Percentiles rank a stretch among this genome's conserved stretches.
These are phyloP conservation scores for Colletotrichum orbiculare DNA, from an alignment of 2,329 filamentous ascomycete species.

Conservation along the genomic window DNA sequence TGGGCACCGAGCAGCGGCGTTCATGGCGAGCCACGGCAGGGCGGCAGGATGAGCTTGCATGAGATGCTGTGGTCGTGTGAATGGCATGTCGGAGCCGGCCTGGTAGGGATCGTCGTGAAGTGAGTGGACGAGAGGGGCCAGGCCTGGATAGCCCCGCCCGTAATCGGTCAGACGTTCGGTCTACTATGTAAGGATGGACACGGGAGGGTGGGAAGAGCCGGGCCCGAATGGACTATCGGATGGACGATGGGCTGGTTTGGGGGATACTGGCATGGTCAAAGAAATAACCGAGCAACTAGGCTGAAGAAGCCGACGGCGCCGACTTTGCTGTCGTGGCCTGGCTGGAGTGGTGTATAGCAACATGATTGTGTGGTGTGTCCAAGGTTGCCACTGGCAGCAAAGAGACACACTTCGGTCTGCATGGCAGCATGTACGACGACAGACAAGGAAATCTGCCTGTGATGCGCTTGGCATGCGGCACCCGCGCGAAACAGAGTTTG, in stretches of 20 bases:
- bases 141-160: conserved; percentile 25
- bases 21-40: conserved; percentile 21
- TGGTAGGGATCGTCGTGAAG: conserved; percentile 23
- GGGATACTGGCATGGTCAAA: background rate
- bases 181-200: background rate
- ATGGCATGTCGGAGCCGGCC: conserved; percentile 21
- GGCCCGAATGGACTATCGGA: conserved; percentile 22
- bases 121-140: conserved; percentile 27
- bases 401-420: background rate
- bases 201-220: conserved; percentile 21
- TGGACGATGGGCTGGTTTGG: conserved; percentile 15
- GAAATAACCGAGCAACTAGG: conserved; percentile 4
- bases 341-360: conserved; percentile 1
- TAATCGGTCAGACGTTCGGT: conserved; percentile 32
- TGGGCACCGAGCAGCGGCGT: conserved; percentile 10
- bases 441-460: conserved; percentile 32
- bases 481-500: conserved; percentile 35
- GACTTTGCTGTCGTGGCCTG: conserved; percentile 20
- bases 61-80: conserved; percentile 33
- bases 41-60: conserved; percentile 31
- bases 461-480: conserved; percentile 35
- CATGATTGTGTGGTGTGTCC: conserved; percentile 3
- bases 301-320: conserved; percentile 17
- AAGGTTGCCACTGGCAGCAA: too few species aligned
- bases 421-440: conserved; percentile 29